Evolutionary conservation across 2,329 filamentous ascomycete species (phyloP).

Genomic region (Exophiala lecanii-corni): DNA sequence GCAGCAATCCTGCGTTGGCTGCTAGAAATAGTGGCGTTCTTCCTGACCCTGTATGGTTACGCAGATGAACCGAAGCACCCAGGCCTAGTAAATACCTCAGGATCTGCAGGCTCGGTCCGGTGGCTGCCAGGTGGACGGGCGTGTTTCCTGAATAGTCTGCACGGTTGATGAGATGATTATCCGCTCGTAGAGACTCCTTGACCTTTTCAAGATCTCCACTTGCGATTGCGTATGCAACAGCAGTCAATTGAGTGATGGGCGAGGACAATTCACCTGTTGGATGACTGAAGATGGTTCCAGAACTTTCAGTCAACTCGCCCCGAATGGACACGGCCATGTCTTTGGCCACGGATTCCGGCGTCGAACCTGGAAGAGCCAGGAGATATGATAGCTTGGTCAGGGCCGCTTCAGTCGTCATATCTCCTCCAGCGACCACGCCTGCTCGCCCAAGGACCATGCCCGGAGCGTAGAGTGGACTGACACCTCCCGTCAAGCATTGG

Average conservation of each 20-base stretch:
- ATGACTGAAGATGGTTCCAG: constrained; percentile 70
- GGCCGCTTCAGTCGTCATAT: constrained; percentile 73
- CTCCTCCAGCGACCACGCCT: constrained; percentile 73
- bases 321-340: constrained; percentile 71
- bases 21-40: constrained; percentile 58
- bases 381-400: constrained; percentile 88
- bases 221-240: constrained; percentile 74
- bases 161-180: constrained; percentile 65
- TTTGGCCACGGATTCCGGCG: constrained; percentile 60
- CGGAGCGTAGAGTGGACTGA: constrained; percentile 72
- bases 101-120: constrained; percentile 51
- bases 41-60: constrained; percentile 48
- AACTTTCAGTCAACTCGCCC: constrained; percentile 78
- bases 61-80: constrained; percentile 50
- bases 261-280: constrained; percentile 52
- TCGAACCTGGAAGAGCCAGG: constrained; percentile 63
- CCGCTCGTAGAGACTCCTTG: constrained; percentile 63
- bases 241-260: constrained; percentile 63
- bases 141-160: constrained; percentile 81
- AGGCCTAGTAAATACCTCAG: constrained; percentile 50
- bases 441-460: constrained; percentile 73
- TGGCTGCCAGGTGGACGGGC: constrained; percentile 54
- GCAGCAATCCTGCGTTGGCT: constrained; percentile 51
- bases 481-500: constrained; percentile 72
- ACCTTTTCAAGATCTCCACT: constrained; percentile 64